Evolutionary conservation across 2,329 filamentous ascomycete species (phyloP), one percentile per base, ranked within the genome.

Genomic region (Aspergillus uvarum): DNA sequence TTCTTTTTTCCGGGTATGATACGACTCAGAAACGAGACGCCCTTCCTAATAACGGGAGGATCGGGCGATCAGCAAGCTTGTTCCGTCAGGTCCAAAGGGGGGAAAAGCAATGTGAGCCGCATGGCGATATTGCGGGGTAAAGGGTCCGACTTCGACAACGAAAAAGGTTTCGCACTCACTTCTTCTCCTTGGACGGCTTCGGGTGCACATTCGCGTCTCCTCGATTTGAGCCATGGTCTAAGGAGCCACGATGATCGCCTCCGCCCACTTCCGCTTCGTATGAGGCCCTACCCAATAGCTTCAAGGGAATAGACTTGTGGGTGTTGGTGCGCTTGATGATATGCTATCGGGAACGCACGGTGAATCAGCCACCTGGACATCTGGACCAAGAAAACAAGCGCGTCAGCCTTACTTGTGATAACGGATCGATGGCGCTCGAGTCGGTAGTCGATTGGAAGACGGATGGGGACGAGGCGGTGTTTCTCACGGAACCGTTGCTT

Each of bases 11-110:
- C 84, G 63, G 85, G 83, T 69, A 91, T 90, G 75, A 98, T 83
- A 57, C 92, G 90, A 75, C 92, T 96, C 29, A 99, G 85, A 73
- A 99, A 96, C 14, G 92, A 96, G 19, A 89, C 86, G 29, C 90
- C 89, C 79, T 96, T 97, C 76, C 90, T 96, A 70, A 68, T 14
- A 31, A 6, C 42, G 26, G 58, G 57, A 38, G 58, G 59, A 5
- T n/a, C 35, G 38, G 47, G 6, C 48, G 16, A 38, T 31, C 29
- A 21, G 29, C 26, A 3, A n/a, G 16, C 6, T 19, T 19, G 29
- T 29, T 38, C 29, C 26, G n/a, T 8, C 31, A 16, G 21, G 31
- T 12, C 10, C n/a, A 29, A 19, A 44, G 12, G 24, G 32, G 19
- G 47, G 10, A 60, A 56, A 48, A 53, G 35, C 35, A 61, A 32